Base-by-base conservation (phyloP, 2,329 filamentous ascomycete species). In the Aureobasidium uvarum region DNA sequence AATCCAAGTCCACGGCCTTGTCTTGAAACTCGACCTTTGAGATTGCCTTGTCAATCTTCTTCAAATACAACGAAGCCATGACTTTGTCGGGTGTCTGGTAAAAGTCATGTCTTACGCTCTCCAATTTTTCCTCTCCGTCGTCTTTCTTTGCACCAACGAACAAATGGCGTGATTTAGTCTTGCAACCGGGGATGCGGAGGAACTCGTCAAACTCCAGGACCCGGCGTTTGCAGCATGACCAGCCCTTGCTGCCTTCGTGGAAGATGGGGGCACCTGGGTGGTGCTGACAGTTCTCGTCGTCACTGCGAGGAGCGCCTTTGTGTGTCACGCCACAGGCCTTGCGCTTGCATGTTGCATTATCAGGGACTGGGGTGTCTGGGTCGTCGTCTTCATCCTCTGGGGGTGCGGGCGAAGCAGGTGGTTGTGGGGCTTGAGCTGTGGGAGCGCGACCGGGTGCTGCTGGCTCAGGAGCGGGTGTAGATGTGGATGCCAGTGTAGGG, bases 161-260 rank as follows among this genome's bases (percentile, higher is more conserved):
- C 70, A 96, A 78, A 81, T 99, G 95, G 67, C 85, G 83, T 50
- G 83, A 81, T 78, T 93, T 95, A 50, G 89, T 92, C 76, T 87
- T 87, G 79, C 95, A 99, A 1, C 95, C 95, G 71, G 90, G 87
- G 67, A 99, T 94, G 78, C 91, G 95, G 88, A 99, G 88, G 79
- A 99, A 99, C 77, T 98, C 89, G 76, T 99, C 93, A 77, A 99
- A 99, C 75, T 99, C 95, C 66, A 99, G 80, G 66, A 99, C 95
- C 43, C 92, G 85, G 72, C 92, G 84, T 85, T 98, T 98, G 81
- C 95, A 99, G 82, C 95, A 99, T 67, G 88, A 92, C 84, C 95
- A 99, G 1, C 95, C 95, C 81, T 99, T 99, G 80, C 91, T 96
- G 41, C 95, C 95, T 81, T 99, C 95, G 77, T 99, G 95, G 80